Evolutionary conservation across 192 early-diverging fungal species (phyloP).

Genomic region (Chytriomyces sp.): DNA sequence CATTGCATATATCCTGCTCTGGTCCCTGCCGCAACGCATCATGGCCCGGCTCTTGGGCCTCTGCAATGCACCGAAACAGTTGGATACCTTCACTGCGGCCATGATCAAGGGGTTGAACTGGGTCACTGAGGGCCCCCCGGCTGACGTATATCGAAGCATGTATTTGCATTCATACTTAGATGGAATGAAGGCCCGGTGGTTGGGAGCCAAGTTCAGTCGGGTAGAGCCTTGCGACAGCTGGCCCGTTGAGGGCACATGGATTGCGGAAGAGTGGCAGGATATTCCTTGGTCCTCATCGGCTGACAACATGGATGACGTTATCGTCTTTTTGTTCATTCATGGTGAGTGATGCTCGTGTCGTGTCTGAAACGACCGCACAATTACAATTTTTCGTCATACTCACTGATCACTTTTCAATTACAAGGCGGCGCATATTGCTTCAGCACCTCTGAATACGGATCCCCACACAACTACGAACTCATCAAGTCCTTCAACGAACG

Average conservation of each 20-base stretch:
- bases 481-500: constrained; percentile 12
- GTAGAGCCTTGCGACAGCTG: background rate
- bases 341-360: background rate
- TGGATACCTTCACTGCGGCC: background rate
- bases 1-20: background rate
- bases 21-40: background rate
- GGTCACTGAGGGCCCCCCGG: background rate
- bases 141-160: background rate
- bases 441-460: background rate
- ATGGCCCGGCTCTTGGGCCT: background rate
- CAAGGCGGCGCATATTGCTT: constrained; percentile 11
- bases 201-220: background rate
- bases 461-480: background rate
- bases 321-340: background rate
- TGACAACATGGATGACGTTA: background rate
- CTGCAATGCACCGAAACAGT: background rate
- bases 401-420: too few relatives aligned
- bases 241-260: constrained; percentile 5
- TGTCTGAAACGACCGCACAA: too few relatives aligned
- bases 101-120: background rate
- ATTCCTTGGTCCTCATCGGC: background rate
- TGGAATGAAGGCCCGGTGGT: background rate
- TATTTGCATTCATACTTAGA: background rate
- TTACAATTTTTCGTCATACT: too few relatives aligned
- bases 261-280: constrained; percentile 1